Evolutionary conservation across 2,329 filamentous ascomycete species (phyloP).

Genomic region (Scleromitrula shiraiana): DNA sequence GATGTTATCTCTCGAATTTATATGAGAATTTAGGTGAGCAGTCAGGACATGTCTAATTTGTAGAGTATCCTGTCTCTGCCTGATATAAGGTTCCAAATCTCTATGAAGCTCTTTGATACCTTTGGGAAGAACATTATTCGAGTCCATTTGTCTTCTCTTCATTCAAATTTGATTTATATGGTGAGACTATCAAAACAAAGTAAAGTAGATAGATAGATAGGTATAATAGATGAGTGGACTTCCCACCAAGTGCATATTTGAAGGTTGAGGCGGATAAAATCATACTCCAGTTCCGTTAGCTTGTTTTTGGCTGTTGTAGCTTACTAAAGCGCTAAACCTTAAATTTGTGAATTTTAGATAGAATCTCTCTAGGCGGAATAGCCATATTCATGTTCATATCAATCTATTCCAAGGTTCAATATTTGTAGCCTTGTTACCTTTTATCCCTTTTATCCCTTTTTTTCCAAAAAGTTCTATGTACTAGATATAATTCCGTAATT

Average conservation of each 20-base stretch:
- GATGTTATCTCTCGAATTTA: constrained; percentile 30
- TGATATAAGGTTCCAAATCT: constrained; percentile 44
- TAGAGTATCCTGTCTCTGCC: constrained; percentile 47
- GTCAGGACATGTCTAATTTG: constrained; percentile 49
- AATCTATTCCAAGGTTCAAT: background rate
- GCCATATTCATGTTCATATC: background rate
- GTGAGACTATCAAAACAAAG: too few relatives aligned
- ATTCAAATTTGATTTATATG: background rate
- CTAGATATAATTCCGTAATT: background rate
- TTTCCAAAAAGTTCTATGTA: background rate
- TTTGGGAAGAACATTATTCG: constrained; percentile 28
- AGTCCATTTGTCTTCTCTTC: constrained; percentile 16
- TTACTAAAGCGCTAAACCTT: constrained; percentile 12
- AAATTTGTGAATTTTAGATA: constrained; percentile 9
- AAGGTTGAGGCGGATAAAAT: too few relatives aligned
- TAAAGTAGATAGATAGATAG: too few relatives aligned
- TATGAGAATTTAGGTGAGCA: constrained; percentile 43
- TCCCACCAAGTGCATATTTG: too few relatives aligned
- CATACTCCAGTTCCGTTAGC: too few relatives aligned
- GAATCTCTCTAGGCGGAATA: background rate
- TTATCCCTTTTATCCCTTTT: background rate
- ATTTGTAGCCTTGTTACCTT: background rate
- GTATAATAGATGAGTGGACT: too few relatives aligned
- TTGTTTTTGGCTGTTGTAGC: too few relatives aligned
- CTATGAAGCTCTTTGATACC: constrained; percentile 34